Conservation (phyloP, 2,329 filamentous ascomycete genomes). For the Aspergillus sp. region DNA sequence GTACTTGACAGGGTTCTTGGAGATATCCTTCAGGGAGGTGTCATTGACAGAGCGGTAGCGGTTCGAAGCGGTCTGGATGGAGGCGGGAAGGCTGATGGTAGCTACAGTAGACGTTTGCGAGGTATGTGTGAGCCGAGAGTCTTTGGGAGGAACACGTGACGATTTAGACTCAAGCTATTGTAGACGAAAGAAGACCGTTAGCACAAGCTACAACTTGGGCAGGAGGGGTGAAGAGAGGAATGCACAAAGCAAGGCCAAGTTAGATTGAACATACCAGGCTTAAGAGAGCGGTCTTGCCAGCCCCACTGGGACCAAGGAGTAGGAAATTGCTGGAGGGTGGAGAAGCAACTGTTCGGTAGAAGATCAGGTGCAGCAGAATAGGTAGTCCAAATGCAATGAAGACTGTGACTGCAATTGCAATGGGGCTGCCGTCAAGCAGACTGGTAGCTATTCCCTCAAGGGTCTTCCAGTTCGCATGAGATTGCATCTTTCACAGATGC, state of each 20-base stretch:
- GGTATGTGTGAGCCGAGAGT: conserved; percentile 56
- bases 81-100: conserved; percentile 57
- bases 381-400: conserved; percentile 73
- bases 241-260: neutral
- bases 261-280: conserved; percentile 61
- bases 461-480: conserved; percentile 39
- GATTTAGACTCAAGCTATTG: conserved; percentile 50
- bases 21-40: conserved; percentile 60
- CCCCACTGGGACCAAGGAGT: conserved; percentile 75
- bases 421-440: conserved; percentile 45
- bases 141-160: conserved; percentile 38
- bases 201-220: neutral
- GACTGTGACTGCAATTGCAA: conserved; percentile 64
- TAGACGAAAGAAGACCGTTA: neutral
- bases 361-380: conserved; percentile 72
- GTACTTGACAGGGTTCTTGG: conserved; percentile 41
- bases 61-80: conserved; percentile 56
- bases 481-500: conserved; percentile 28
- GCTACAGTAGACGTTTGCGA: conserved; percentile 62
- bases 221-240: neutral
- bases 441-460: conserved; percentile 42
- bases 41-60: conserved; percentile 68
- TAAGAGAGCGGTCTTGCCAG: conserved; percentile 86
- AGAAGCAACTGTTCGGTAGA: conserved; percentile 65
- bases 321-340: conserved; percentile 73